Conservation (phyloP, 345 rosid genomes). For the Hibiscus syriacus region DNA sequence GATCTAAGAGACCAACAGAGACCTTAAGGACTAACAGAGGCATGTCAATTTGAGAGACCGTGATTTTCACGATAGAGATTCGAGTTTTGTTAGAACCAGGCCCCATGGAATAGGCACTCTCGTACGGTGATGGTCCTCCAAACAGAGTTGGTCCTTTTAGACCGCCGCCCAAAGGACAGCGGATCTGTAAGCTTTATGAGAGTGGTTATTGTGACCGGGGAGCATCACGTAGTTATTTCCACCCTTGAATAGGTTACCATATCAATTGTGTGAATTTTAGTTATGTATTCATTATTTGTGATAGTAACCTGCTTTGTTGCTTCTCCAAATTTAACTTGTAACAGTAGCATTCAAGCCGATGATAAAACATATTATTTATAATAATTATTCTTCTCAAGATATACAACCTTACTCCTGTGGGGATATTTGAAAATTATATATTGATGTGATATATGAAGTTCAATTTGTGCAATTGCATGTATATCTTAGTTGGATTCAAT, state of each 20-base stretch:
- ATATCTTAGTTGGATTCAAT: too few relatives aligned
- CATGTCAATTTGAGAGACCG: slow-evolving; percentile 48
- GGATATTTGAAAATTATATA: too few relatives aligned
- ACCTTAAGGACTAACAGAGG: too few relatives aligned
- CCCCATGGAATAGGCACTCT: slow-evolving; percentile 37
- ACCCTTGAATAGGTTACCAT: slow-evolving; percentile 38
- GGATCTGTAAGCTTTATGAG: slow-evolving; percentile 72
- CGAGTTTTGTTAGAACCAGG: slow-evolving; percentile 48
- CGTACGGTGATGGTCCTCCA: slow-evolving; percentile 32
- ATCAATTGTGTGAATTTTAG: slow-evolving; percentile 13
- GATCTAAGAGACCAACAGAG: too few relatives aligned
- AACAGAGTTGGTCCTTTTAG: too few relatives aligned
- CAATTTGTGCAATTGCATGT: too few relatives aligned
- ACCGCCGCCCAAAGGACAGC: slow-evolving; percentile 66
- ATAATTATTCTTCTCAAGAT: background rate
- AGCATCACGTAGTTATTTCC: too few relatives aligned
- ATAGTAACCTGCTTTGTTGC: slow-evolving; percentile 12
- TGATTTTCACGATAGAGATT: slow-evolving; percentile 39
- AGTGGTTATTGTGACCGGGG: too few relatives aligned
- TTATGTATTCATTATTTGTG: slow-evolving; percentile 23
- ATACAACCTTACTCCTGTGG: background rate
- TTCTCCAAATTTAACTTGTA: slow-evolving; percentile 25
- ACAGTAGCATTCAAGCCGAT: slow-evolving; percentile 13
- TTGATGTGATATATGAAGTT: too few relatives aligned
- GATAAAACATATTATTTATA: slow-evolving; percentile 1